Conservation (phyloP, 352 stramenopile species). For the Pythium utonaiense region DNA sequence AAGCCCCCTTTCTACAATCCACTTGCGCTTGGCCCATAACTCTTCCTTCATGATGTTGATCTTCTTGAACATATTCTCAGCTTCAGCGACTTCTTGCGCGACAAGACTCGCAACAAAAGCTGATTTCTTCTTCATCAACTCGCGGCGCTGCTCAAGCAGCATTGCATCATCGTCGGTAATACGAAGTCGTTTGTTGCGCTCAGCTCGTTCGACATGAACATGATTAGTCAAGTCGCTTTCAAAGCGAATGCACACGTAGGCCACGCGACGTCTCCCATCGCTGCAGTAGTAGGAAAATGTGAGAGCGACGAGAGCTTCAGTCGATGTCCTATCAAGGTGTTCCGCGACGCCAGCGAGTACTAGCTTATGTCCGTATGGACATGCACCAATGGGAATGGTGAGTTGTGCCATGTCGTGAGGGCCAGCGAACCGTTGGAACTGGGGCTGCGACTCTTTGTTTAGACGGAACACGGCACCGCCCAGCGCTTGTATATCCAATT, state of each 20-base stretch:
- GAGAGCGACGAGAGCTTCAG: constrained; percentile 12
- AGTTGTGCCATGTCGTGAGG: neutral
- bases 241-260: constrained; percentile 11
- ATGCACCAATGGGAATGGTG: constrained; percentile 11
- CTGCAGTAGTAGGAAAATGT: constrained; percentile 13
- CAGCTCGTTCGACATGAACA: constrained; percentile 25
- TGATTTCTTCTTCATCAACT: constrained; percentile 32
- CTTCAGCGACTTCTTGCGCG: constrained; percentile 25
- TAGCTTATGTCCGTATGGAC: neutral
- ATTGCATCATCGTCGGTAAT: constrained; percentile 15
- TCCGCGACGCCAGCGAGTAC: constrained; percentile 3
- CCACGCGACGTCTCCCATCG: constrained; percentile 11
- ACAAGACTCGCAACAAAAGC: constrained; percentile 22
- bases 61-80: constrained; percentile 41
- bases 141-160: constrained; percentile 28
- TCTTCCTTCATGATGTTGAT: constrained; percentile 44
- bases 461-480: constrained; percentile 5
- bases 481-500: constrained; percentile 4
- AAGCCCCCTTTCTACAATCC: constrained; percentile 30
- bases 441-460: constrained; percentile 1
- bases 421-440: neutral
- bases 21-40: constrained; percentile 30
- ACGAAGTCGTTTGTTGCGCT: constrained; percentile 19
- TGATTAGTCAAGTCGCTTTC: constrained; percentile 26
- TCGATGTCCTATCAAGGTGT: neutral